Evolutionary conservation across 2,329 filamentous ascomycete species (phyloP).

Genomic region (Lecanicillium sp.): DNA sequence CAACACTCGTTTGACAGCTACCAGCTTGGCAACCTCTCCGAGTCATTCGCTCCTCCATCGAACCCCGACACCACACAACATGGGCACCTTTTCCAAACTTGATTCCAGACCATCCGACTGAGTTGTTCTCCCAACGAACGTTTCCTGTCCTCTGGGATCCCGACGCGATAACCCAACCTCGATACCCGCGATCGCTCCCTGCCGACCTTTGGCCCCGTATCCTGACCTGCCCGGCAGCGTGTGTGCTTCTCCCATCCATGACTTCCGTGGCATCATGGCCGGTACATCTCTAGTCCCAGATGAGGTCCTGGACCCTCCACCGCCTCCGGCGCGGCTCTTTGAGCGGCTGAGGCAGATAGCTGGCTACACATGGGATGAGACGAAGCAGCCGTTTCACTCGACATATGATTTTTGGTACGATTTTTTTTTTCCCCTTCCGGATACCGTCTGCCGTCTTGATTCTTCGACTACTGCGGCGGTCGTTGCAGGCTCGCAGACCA

Average conservation of each 20-base stretch:
- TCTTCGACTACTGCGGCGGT: neutral
- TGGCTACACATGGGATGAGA: slow-evolving; percentile 71
- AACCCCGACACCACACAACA: no score
- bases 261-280: slow-evolving; percentile 37
- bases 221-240: neutral
- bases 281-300: slow-evolving; percentile 39
- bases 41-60: no score
- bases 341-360: slow-evolving; percentile 65
- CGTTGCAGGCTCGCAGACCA: no score
- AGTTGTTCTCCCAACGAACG: no score
- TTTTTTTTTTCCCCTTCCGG: no score
- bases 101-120: no score
- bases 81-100: no score
- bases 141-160: no score
- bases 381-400: slow-evolving; percentile 46
- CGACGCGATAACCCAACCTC: no score
- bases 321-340: slow-evolving; percentile 58
- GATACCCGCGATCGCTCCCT: neutral
- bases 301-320: slow-evolving; percentile 53
- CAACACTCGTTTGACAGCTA: no score
- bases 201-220: neutral
- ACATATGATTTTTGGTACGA: slow-evolving; percentile 82
- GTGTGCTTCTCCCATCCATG: slow-evolving; percentile 4
- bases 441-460: neutral
- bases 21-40: no score